Base-by-base conservation (phyloP, 345 rosid genomes). In the Melastoma malabathricum region DNA sequence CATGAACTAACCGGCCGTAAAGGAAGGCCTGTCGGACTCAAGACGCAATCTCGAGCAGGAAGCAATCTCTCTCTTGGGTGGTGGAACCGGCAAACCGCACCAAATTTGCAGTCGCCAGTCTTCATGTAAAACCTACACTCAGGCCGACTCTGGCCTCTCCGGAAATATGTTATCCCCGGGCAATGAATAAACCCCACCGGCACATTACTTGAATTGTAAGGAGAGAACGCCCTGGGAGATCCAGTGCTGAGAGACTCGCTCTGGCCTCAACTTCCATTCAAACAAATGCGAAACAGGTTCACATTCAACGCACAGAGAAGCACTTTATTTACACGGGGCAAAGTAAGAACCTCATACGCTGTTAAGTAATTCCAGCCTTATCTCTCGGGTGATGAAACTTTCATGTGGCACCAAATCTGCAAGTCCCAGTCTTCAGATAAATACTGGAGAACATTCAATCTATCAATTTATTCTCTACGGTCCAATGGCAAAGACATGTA, bases 401-500 rank as follows among this genome's bases (percentile, higher is more conserved):
- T 84, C 99, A 93, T 58, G 99, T 93, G 59, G 89, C 94, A 59
- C 99, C 99, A 76, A 93, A 93, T 74, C 83, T 93, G 76, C 99
- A 93, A n/a, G 94, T 88, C 67, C 99, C 99, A 41, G 97, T 93
- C 79, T 85, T 88, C 68, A 93, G 68, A 64, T 79, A 93, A n/a
- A 76, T 83, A 88, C 99, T 93, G 80, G 47, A 31, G 38, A 31
- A 31, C 38, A 31, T 31, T 31, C 38, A 31, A 31, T 31, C 38
- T 1, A 31, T 5, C 38, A 31, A 31, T 31, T 31, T 31, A 31
- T 31, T 31, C 6, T 31, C 38, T 31, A 31, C 38, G 6, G 41
- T 18, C 18, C 12, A 22, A 3, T 13, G 19, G 38, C 38, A 31
- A 31, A 31, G 38, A 2, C 38, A 31, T 31, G 7, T 31, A 31